phyloP scores from a whole-genome alignment of 2,329 filamentous ascomycete genomes.

The Teratosphaeria nubilosa region DNA sequence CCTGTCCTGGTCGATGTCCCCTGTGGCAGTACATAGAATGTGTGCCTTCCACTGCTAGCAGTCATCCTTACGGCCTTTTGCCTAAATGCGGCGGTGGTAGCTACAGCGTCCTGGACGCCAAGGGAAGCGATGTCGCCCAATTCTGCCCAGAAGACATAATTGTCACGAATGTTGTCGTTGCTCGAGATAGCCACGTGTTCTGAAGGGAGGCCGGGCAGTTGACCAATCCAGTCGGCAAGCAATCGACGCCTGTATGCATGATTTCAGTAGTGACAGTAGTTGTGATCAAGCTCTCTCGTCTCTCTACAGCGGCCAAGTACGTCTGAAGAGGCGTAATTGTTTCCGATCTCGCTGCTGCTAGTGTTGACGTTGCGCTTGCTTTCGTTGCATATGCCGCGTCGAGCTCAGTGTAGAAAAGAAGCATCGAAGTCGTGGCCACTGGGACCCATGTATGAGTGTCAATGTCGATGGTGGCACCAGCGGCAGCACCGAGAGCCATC shows the following conservation, averaged over 20 bases:
- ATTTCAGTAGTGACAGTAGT: slow-evolving; percentile 27
- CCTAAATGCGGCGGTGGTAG: neutral
- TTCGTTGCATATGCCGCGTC: slow-evolving; percentile 33
- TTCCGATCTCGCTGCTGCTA: slow-evolving; percentile 12
- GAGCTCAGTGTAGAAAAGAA: slow-evolving; percentile 46
- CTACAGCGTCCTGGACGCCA: neutral
- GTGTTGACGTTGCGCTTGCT: slow-evolving; percentile 15
- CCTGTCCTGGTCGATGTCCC: neutral
- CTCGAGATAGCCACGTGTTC: slow-evolving; percentile 29
- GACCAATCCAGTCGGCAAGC: slow-evolving; percentile 31
- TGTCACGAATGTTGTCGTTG: slow-evolving; percentile 32
- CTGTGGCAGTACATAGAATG: neutral
- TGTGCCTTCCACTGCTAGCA: neutral
- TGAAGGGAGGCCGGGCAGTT: slow-evolving; percentile 45
- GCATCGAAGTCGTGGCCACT: slow-evolving; percentile 34
- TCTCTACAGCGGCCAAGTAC: slow-evolving; percentile 11
- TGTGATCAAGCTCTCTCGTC: slow-evolving; percentile 28
- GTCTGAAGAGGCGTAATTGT: neutral
- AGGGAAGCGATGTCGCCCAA: neutral
- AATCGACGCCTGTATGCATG: slow-evolving; percentile 36
- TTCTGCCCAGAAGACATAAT: slow-evolving; percentile 8
- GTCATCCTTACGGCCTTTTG: neutral
- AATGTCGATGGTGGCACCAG: slow-evolving; percentile 43
- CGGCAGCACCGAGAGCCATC: slow-evolving; percentile 44
- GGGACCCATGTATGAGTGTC: slow-evolving; percentile 42